A percentile compares a stretch with the other conserved stretches of the same genome.
Conservation (phyloP, 129 eudicot species). For the Silybum marianum region DNA sequence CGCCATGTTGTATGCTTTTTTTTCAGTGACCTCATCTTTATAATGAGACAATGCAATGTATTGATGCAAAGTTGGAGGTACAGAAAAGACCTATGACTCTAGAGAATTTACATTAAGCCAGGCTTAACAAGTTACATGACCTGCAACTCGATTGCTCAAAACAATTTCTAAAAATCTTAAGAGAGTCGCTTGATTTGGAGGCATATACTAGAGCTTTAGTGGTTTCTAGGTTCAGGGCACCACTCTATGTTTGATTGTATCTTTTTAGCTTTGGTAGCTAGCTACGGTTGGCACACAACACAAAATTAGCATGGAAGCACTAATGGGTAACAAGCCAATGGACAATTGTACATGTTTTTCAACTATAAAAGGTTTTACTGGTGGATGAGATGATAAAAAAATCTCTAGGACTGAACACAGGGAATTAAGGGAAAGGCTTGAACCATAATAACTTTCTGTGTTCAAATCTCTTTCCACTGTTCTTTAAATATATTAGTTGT, state of each 20-base stretch:
- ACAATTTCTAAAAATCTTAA: background rate
- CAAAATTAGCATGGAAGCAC: background rate
- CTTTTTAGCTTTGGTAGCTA: background rate
- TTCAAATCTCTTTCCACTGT: background rate
- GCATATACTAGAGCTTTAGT: background rate
- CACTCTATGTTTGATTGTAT: background rate
- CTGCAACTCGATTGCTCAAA: background rate
- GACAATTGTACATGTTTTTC: background rate
- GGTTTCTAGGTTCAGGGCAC: background rate
- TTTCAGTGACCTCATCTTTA: background rate
- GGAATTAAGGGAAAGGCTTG: background rate
- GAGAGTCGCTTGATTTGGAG: background rate
- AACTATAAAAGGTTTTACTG: background rate
- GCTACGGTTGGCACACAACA: background rate
- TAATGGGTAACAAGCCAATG: background rate
- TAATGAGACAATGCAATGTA: background rate
- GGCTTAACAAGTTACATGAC: background rate
- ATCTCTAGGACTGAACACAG: background rate
- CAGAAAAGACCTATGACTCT: background rate
- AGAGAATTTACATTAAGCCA: background rate
- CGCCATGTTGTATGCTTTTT: background rate
- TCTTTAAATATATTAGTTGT: too few species aligned
- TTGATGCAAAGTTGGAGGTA: background rate
- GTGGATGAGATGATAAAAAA: background rate
- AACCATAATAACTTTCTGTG: background rate